Evolutionary conservation across 192 early-diverging fungal species (phyloP), one percentile per base, ranked within the genome.

Genomic region (Gaertneriomyces sp.): DNA sequence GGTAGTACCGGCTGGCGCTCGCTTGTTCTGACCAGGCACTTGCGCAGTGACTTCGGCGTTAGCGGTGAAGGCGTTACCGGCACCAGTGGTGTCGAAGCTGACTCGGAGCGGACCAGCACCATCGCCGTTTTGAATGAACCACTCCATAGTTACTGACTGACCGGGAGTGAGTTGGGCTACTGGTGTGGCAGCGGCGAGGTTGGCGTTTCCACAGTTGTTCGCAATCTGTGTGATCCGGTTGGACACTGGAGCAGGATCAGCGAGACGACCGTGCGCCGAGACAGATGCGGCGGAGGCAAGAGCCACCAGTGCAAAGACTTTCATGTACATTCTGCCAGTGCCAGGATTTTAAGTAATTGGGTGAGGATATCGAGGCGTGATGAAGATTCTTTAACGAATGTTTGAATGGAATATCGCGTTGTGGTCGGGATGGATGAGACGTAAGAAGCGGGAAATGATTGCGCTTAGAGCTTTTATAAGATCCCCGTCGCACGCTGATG

Each of bases 111-210:
- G 64, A 25, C 64, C 64, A n/a, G 53, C 64, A 45, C 64, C 64
- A 40, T 66, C 64, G 20, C 64, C 64, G 54, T 55, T 57, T 17
- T 38, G 55, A 55, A 66, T 66, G 64, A 66, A 66, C 64, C 64
- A 66, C 33, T 66, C 14, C 42, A 66, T 52, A 46, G 53, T 66
- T 16, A 45, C 64, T 8, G 12, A 38, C 11, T 59, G 38, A 16
- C 64, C 64, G 43, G 64, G 53, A 19, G 38, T 10, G 16, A 66
- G 39, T 10, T 33, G 16, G 12, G 52, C 64, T 17, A 43, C 50
- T 9, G 53, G 40, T 16, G 11, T 19, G 53, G 53, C 64, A n/a
- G 51, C 64, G 14, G 64, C 64, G 7, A 14, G 16, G 42, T 40
- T 55, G 10, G 11, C 42, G 43, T 55, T 55, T 16, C 64, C 64